Base-by-base conservation (phyloP, 1,139 yeast species). In the Blastobotrys persicus region DNA sequence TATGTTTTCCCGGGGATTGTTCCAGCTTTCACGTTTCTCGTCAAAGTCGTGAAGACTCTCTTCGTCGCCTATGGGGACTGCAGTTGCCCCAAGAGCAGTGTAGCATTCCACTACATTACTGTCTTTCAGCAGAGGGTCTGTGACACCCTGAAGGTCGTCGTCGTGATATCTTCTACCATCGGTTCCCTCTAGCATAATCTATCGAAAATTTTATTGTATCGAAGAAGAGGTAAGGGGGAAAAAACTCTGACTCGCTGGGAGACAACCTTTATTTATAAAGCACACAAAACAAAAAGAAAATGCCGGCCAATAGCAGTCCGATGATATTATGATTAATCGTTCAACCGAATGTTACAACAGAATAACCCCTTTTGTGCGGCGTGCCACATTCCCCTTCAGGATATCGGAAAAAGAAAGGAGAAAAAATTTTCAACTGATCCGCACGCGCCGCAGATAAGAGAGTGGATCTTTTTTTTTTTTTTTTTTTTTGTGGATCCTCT, bases 11-110 rank as follows among this genome's bases (percentile, higher is more conserved):
- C 44, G 34, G 1, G 60, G 59, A 41, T 53, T 45, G 28, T 52
- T 55, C 60, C 60, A 57, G 6, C 53, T 13, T 39, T 56, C 56
- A 12, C 42, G 47, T 11, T 51, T 37, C 14, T 37, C 44, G 28
- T 48, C 49, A 28, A 45, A 50, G 5, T 5, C 28, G 9, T 23
- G 28, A 3, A 34, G 34, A 12, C 38, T 39, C 17, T 51, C 54
- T 16, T 42, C 43, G 14, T 28, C 46, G 20, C 40, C 41, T 33
- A 37, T 39, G 14, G 40, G 35, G 13, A 33, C 43, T 19, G 12
- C 9, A 4, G 19, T n/a, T 18, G 42, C 26, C 23, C 48, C 51
- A 14, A 47, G 45, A 4, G 35, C 26, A 2, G 53, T 50, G 35
- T 31, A 31, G 28, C 42, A 38, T 13, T 41, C 32, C 12, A 44